Conservation (phyloP, 2,329 filamentous ascomycete species). For the Exophiala phaeomuriformis region DNA sequence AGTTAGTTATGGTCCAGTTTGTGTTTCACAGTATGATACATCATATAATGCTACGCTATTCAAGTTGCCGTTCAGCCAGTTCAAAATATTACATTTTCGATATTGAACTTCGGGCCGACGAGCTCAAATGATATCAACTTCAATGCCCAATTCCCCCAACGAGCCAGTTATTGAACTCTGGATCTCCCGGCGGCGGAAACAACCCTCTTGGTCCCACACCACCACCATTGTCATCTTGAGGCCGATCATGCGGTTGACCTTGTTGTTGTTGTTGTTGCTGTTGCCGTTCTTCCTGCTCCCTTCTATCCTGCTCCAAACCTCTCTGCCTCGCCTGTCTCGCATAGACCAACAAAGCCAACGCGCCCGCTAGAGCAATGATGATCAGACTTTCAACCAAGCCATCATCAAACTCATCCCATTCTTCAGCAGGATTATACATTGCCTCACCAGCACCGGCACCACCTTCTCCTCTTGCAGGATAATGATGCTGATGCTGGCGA, state of each 20-base stretch:
- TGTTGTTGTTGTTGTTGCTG: neutral
- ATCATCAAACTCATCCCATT: slow-evolving; percentile 62
- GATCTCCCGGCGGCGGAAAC: slow-evolving; percentile 60
- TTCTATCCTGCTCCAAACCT: slow-evolving; percentile 38
- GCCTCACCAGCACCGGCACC: slow-evolving; percentile 24
- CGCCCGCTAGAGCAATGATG: slow-evolving; percentile 69
- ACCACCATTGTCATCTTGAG: slow-evolving; percentile 28
- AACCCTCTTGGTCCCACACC: slow-evolving; percentile 29
- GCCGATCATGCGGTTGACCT: slow-evolving; percentile 28
- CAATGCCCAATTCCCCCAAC: slow-evolving; percentile 57
- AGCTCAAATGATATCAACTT: slow-evolving; percentile 3
- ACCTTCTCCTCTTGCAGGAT: neutral
- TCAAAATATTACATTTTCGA: too few species aligned
- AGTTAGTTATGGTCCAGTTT: too few species aligned
- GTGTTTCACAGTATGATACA: too few species aligned
- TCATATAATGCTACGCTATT: too few species aligned
- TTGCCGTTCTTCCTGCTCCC: slow-evolving; percentile 16
- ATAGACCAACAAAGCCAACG: slow-evolving; percentile 70
- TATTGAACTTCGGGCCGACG: too few species aligned
- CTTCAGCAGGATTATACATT: slow-evolving; percentile 42
- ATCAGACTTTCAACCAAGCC: slow-evolving; percentile 76
- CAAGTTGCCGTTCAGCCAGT: too few species aligned
- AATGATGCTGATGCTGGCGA: neutral
- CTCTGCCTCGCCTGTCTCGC: slow-evolving; percentile 67
- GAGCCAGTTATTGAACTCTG: slow-evolving; percentile 61